Conservation (phyloP, 331 rosid species). For the Pyracantha coccinea region DNA sequence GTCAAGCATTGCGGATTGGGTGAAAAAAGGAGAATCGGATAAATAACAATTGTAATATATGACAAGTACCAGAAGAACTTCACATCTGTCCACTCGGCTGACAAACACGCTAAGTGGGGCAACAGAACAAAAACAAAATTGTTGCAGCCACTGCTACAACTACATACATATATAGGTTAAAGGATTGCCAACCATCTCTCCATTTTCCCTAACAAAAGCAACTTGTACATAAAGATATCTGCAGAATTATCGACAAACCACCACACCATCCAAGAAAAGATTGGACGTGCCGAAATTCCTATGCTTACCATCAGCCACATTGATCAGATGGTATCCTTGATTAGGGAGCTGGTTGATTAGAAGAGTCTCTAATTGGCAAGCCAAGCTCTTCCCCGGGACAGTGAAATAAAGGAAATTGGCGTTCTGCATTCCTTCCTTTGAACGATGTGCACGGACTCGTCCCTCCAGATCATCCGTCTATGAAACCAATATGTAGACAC, state of each 20-base stretch:
- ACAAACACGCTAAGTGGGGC: conserved; percentile 23
- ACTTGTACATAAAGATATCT: conserved; percentile 4
- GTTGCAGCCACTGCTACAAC: conserved; percentile 33
- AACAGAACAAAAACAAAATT: conserved; percentile 40
- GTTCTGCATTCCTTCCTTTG: conserved; percentile 66
- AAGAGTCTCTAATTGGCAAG: conserved; percentile 82
- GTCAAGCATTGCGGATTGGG: not conserved
- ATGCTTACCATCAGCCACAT: conserved; percentile 79
- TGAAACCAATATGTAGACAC: not conserved
- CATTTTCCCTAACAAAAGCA: not conserved
- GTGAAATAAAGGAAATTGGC: conserved; percentile 53
- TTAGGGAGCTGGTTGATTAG: conserved; percentile 85
- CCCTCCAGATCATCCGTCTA: conserved; percentile 88
- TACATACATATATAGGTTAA: not conserved
- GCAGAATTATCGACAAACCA: conserved; percentile 14
- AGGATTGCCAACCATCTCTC: not conserved
- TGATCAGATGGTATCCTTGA: conserved; percentile 58
- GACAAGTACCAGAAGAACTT: conserved; percentile 1
- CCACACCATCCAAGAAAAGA: conserved; percentile 29
- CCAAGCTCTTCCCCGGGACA: conserved; percentile 47
- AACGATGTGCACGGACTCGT: conserved; percentile 56
- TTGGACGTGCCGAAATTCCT: conserved; percentile 66
- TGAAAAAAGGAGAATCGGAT: not conserved
- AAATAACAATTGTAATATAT: not conserved
- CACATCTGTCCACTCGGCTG: not conserved